These are phyloP conservation scores for Cupressus sempervirens DNA, from an alignment of 75 land plant genomes.

Conservation along the genomic window DNA sequence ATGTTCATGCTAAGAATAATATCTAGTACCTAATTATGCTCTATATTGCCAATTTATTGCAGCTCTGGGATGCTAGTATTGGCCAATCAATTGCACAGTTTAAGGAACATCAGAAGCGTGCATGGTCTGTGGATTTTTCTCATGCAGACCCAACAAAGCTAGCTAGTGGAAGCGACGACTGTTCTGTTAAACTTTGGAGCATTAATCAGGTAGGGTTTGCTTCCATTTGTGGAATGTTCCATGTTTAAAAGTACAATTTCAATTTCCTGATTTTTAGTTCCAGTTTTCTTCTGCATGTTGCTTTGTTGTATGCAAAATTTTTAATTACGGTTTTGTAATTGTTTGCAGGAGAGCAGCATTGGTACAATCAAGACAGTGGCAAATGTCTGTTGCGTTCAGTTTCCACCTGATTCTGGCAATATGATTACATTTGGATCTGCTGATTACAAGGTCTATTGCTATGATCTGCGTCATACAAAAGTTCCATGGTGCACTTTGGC, in stretches of 20 bases:
- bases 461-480: conserved; percentile 73
- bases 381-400: conserved; percentile 91
- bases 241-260: background rate
- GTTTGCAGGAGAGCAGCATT: conserved; percentile 42
- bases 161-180: conserved; percentile 95
- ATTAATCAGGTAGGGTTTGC: conserved; percentile 67
- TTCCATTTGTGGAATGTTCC: conserved; percentile 1
- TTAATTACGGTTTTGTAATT: background rate
- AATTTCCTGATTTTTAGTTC: background rate
- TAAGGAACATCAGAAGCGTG: conserved; percentile 65
- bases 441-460: conserved; percentile 81
- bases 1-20: background rate
- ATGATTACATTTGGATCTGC: conserved; percentile 86
- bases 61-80: conserved; percentile 87
- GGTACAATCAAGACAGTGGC: conserved; percentile 59
- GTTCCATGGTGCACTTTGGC: conserved; percentile 75
- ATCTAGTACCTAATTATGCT: conserved; percentile 8
- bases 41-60: conserved; percentile 14
- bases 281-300: background rate
- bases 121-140: conserved; percentile 98
- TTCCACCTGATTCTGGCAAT: conserved; percentile 68
- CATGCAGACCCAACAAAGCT: conserved; percentile 72
- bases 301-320: background rate
- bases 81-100: conserved; percentile 54
- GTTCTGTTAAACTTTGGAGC: conserved; percentile 88